Conservation (phyloP, 192 early-diverging fungal genomes). For the Coemansia sp. region DNA sequence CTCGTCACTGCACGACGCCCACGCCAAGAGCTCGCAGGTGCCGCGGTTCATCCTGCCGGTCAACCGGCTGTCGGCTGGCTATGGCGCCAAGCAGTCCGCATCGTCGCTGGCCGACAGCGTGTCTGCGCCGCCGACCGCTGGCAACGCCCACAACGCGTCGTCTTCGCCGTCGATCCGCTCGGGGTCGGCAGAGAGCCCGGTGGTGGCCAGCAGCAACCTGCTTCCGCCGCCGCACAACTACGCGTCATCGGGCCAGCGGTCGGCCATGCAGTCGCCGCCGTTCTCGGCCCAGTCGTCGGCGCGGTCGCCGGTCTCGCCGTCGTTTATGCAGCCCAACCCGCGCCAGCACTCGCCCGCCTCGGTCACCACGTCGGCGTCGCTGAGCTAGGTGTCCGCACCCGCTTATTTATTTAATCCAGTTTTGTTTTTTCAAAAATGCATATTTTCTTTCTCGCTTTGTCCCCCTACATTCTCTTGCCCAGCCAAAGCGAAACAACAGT, state of each 20-base stretch:
- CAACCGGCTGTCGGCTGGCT: slow-evolving; percentile 21
- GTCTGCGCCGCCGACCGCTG: neutral
- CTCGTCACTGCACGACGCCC: neutral
- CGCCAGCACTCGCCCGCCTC: slow-evolving; percentile 30
- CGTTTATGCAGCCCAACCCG: slow-evolving; percentile 2
- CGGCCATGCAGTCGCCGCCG: slow-evolving; percentile 6
- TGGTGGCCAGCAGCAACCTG: neutral
- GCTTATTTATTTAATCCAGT: neutral
- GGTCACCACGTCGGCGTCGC: slow-evolving; percentile 11
- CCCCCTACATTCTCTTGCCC: too few relatives aligned
- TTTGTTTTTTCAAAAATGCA: neutral
- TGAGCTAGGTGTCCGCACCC: neutral
- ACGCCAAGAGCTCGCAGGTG: neutral
- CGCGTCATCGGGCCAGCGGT: neutral
- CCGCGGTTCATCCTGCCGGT: slow-evolving; percentile 39
- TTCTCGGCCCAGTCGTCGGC: slow-evolving; percentile 11
- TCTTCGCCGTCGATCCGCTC: neutral
- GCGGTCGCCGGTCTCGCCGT: slow-evolving; percentile 13
- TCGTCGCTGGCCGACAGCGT: neutral
- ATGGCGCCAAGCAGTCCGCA: neutral
- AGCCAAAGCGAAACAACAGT: too few relatives aligned
- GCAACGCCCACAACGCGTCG: neutral
- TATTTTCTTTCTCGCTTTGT: neutral
- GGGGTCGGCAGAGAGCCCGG: neutral
- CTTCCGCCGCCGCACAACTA: neutral